Evolutionary conservation across 345 rosid genomes (phyloP).

Genomic region (Jatropha curcas): DNA sequence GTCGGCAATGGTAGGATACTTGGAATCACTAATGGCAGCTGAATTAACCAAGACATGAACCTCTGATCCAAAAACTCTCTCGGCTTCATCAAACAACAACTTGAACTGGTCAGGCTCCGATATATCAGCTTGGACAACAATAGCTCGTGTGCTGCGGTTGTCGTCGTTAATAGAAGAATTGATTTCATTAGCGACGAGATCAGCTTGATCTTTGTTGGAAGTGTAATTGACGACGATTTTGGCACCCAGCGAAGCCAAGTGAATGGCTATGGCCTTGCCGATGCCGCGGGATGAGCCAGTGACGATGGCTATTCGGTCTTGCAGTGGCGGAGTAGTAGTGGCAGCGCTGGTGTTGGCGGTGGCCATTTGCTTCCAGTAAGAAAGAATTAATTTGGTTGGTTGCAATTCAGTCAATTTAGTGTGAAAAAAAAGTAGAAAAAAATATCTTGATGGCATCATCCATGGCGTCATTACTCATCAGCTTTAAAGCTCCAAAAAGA

Average conservation of each 20-base stretch:
- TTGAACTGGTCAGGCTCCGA: constrained; percentile 36
- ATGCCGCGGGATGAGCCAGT: constrained; percentile 45
- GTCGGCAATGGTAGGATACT: constrained; percentile 30
- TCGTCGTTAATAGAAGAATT: constrained; percentile 1
- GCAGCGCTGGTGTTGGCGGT: neutral
- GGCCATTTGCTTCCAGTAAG: neutral
- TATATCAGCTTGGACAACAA: constrained; percentile 23
- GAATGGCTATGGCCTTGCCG: constrained; percentile 38
- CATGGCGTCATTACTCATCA: too few relatives aligned
- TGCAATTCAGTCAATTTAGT: too few relatives aligned
- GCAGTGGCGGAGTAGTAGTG: constrained; percentile 17
- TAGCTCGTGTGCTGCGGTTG: constrained; percentile 1
- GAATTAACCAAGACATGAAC: constrained; percentile 35
- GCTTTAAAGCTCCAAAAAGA: too few relatives aligned
- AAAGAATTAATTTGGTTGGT: too few relatives aligned
- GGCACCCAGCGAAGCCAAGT: constrained; percentile 39
- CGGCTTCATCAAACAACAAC: constrained; percentile 34
- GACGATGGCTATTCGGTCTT: constrained; percentile 38
- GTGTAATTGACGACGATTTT: constrained; percentile 36
- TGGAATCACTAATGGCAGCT: constrained; percentile 32
- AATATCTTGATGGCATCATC: too few relatives aligned
- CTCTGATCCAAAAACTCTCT: constrained; percentile 26
- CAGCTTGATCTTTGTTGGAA: constrained; percentile 32
- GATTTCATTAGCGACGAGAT: constrained; percentile 26
- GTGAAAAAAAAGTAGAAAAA: too few relatives aligned